A percentile compares a stretch with the other conserved stretches of the same genome.
phyloP scores from a whole-genome alignment of 176 grass and related monocot species.

The Alloteropsis semialata region DNA sequence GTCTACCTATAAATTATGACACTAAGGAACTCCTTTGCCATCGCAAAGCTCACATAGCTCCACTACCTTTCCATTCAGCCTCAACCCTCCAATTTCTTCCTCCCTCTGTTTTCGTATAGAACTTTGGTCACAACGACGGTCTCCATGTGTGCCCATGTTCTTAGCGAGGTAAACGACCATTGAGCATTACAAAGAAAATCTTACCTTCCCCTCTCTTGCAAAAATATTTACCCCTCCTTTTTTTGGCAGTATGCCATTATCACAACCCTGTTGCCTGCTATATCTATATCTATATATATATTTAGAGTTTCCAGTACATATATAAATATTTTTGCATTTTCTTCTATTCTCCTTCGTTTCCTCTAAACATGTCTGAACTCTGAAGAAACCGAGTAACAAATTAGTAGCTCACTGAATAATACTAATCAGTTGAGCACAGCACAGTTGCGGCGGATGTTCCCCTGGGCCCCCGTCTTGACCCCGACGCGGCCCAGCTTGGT shows the following conservation, averaged over 20 bases:
- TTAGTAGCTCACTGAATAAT: too few species aligned
- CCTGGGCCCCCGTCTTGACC: conserved; percentile 51
- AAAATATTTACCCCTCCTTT: neutral
- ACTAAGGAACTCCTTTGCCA: neutral
- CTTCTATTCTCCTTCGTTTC: neutral
- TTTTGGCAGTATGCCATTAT: neutral
- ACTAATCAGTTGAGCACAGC: conserved; percentile 57
- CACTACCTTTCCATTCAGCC: neutral
- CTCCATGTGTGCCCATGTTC: neutral
- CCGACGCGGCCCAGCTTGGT: conserved; percentile 67
- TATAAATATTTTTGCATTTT: neutral
- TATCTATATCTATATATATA: too few species aligned
- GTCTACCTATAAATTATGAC: neutral
- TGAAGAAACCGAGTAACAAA: too few species aligned
- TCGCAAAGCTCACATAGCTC: neutral
- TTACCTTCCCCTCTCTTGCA: neutral
- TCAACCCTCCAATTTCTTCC: neutral
- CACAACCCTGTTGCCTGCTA: neutral
- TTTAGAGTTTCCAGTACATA: neutral
- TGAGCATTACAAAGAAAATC: neutral
- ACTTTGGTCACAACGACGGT: neutral
- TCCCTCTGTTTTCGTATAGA: neutral
- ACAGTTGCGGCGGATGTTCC: conserved; percentile 63
- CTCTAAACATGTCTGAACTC: neutral
- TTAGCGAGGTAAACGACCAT: neutral